Evolutionary conservation across 768 basidiomycete genomes (phyloP), one percentile per base, ranked within the genome.

Genomic region (Cystofilobasidium bisporidii): DNA sequence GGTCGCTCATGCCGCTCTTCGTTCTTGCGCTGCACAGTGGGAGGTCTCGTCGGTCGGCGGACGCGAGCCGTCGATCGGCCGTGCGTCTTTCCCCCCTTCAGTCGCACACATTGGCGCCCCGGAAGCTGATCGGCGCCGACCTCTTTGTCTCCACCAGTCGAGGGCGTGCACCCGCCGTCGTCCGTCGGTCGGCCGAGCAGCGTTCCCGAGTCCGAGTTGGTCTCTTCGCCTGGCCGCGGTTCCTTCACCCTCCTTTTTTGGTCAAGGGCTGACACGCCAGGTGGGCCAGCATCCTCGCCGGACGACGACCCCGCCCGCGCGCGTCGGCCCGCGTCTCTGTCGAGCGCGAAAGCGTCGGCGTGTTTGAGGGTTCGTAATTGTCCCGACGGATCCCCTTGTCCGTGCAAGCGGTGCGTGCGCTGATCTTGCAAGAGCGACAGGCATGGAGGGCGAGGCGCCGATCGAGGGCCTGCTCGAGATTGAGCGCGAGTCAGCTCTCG

Each of bases 141-240:
- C 11, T 47, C 11, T 15, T 47, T 47, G 10, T 18, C 10, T 11
- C 45, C 45, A 9, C 41, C 56, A 36, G 43, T 28, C 10, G 41
- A 33, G 17, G 40, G 55, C 41, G 41, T 56, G 30, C 57, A 28
- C n/a, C 41, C 57, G 14, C 59, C 65, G n/a, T 61, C 65, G 0
- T 66, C 58, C 10, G 38, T 43, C n/a, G 64, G 63, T 8, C 63
- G 63, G 40, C 36, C 53, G 3, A 64, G 63, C 30, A 56, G 38
- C 28, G 32, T 66, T 2, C 57, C 65, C 28, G 56, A 58, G 14
- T 45, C 47, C 41, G 33, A 26, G 65, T 61, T 0, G 22, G 64
- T 65, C 57, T n/a, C 6, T 1, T 10, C 24, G 20, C 63, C 18
- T 56, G 33, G 20, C 36, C 22, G 17, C 40, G 12, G 45, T 1